Conservation (phyloP, 2,329 filamentous ascomycete species). For the Phoma herbarum region DNA sequence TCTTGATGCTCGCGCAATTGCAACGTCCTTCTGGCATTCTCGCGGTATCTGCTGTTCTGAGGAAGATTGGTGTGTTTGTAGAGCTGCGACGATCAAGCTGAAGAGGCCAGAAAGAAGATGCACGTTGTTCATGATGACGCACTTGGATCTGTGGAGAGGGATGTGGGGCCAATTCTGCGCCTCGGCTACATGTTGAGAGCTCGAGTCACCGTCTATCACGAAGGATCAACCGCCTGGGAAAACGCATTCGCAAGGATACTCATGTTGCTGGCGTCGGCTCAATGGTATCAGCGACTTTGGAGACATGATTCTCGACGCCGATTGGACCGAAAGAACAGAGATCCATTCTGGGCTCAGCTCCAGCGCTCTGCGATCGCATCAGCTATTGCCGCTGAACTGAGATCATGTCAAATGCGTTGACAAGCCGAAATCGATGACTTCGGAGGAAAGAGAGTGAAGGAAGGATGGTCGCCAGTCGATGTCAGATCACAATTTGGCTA, state of each 20-base stretch:
- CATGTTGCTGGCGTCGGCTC: background rate
- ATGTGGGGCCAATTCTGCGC: slow-evolving; percentile 5
- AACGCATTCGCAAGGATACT: background rate
- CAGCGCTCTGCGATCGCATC: background rate
- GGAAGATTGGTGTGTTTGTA: background rate
- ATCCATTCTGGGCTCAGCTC: background rate
- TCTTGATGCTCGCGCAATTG: slow-evolving; percentile 43
- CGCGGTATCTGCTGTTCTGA: background rate
- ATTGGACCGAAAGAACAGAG: no score
- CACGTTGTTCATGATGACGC: background rate
- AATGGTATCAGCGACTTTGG: background rate
- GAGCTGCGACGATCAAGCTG: background rate
- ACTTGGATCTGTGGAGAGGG: slow-evolving; percentile 1
- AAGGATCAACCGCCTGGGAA: background rate
- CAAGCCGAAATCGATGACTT: background rate
- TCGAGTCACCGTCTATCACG: background rate
- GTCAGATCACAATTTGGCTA: background rate
- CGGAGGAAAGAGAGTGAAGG: background rate
- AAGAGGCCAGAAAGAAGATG: background rate
- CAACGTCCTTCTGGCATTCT: slow-evolving; percentile 42
- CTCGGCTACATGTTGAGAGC: slow-evolving; percentile 6
- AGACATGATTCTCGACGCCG: background rate
- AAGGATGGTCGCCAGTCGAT: background rate
- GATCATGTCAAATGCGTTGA: background rate
- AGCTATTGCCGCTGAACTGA: background rate